These are phyloP conservation scores for Wickerhamomyces bovis DNA, from an alignment of 805 yeast genomes.

Conservation along the genomic window DNA sequence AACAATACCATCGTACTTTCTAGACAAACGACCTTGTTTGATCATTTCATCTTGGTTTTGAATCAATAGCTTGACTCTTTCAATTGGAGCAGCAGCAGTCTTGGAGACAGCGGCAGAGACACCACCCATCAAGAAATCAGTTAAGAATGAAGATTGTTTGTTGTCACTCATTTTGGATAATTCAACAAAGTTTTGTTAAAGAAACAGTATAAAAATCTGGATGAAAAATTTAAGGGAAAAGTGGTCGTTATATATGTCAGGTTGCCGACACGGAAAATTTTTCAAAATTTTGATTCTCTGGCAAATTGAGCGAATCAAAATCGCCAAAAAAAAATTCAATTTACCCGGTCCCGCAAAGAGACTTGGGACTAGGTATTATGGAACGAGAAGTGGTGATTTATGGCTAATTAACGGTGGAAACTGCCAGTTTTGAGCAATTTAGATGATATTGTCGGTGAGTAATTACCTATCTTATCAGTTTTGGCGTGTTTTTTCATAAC, in stretches of 20 bases:
- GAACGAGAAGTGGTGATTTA: neutral
- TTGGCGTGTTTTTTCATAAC: neutral
- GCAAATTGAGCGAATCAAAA: slow-evolving; percentile 3
- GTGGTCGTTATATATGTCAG: neutral
- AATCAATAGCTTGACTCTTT: slow-evolving; percentile 92
- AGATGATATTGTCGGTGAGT: neutral
- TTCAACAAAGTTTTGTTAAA: neutral
- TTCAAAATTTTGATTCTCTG: neutral
- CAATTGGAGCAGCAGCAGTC: slow-evolving; percentile 97
- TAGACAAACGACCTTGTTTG: slow-evolving; percentile 92
- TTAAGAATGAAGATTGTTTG: slow-evolving; percentile 42
- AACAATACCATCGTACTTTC: slow-evolving; percentile 79
- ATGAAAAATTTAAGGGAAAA: neutral
- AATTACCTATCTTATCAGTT: neutral
- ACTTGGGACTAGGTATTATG: neutral
- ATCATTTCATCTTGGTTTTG: slow-evolving; percentile 98
- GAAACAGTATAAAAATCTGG: neutral
- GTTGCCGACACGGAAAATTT: neutral
- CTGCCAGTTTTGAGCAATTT: neutral
- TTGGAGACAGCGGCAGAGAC: slow-evolving; percentile 97
- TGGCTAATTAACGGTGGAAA: neutral
- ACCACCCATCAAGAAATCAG: slow-evolving; percentile 95
- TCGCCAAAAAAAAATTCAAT: neutral
- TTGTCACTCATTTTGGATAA: slow-evolving; percentile 24
- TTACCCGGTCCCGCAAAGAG: neutral